Conservation (phyloP, 2,329 filamentous ascomycete genomes). For the Colletotrichum cereale region DNA sequence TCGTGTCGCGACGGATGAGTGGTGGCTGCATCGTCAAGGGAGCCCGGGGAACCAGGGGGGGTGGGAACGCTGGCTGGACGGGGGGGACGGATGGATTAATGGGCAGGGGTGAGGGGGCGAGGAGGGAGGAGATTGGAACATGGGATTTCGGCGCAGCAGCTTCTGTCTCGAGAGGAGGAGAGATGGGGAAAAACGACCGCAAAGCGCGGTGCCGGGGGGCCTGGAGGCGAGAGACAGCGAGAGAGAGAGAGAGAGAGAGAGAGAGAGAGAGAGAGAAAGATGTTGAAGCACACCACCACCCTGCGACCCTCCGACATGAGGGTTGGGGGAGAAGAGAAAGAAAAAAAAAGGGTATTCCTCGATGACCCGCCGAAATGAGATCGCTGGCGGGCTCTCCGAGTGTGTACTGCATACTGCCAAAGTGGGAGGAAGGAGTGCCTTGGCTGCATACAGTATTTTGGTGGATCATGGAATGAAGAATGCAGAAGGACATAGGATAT, state of each 20-base stretch:
- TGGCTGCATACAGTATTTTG: slow-evolving; percentile 3
- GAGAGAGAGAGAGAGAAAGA: not conserved
- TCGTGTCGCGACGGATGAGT: slow-evolving; percentile 4
- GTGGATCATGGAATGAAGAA: not conserved
- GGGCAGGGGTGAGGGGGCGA: slow-evolving; percentile 3
- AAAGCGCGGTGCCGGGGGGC: not conserved
- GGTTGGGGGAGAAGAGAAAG: not conserved
- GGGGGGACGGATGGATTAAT: too few relatives aligned
- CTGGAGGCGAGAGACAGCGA: not conserved
- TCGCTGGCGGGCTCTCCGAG: not conserved
- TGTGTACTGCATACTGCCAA: slow-evolving; percentile 3
- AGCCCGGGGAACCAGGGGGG: not conserved
- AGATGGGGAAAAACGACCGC: slow-evolving; percentile 22
- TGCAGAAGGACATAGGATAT: not conserved
- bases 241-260: too few relatives aligned
- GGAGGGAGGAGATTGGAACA: not conserved
- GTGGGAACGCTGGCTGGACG: slow-evolving; percentile 4
- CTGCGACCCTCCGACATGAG: not conserved
- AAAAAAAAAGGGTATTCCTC: not conserved
- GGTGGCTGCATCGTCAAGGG: slow-evolving; percentile 2
- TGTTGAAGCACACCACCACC: not conserved
- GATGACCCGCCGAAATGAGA: slow-evolving; percentile 32
- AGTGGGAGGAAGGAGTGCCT: not conserved
- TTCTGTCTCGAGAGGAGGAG: not conserved
- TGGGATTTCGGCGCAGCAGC: slow-evolving; percentile 1